Evolutionary conservation across 1,139 yeast species (phyloP), one percentile per base, ranked within the genome.

Genomic region (Geotrichum cucujoidarum): DNA sequence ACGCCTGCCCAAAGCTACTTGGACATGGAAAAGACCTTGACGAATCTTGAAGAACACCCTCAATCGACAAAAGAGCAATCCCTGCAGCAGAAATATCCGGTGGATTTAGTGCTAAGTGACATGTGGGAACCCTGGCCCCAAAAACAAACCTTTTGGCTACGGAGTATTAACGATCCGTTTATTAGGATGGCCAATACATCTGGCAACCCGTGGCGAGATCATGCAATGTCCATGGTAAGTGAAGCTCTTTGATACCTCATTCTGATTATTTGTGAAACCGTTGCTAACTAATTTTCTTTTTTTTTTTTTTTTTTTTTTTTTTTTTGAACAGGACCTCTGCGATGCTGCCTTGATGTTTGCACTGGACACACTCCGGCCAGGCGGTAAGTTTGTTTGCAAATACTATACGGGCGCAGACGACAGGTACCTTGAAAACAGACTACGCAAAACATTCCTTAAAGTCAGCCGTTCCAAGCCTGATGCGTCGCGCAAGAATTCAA

Each of bases 321-420:
- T 14, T 17, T 41, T 52, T 50, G 38, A 42, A 43, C 6, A 79
- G 77, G 96, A 90, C 63, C 69, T 92, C 48, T 92, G 97, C 55
- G 97, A 92, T 62, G 96, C 97, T 0, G 90, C 96, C 0, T 68
- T 92, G 51, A 72, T 87, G 13, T 75, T 90, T 49, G 81, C 89
- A 2, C 76, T 86, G 45, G 87, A 81, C 52, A 64, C 83, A 2
- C 67, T 92, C 48, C 79, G 74, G 54, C 78, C 82, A 11, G 76
- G 76, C 8, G 98, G 98, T 1, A 66, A 74, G 6, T 77, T 88
- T 58, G 81, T 89, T 4, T 77, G 95, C 57, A 81, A 94, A 61
- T 75, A 86, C 52, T 79, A 77, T 55, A 71, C 80, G 0, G 94
- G 95, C 0, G 69, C 77, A 22, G 95, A 88, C 59, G 83, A 87